Base-by-base conservation (phyloP, 1,284 basidiomycete species). In the Jaminaea rosea region DNA sequence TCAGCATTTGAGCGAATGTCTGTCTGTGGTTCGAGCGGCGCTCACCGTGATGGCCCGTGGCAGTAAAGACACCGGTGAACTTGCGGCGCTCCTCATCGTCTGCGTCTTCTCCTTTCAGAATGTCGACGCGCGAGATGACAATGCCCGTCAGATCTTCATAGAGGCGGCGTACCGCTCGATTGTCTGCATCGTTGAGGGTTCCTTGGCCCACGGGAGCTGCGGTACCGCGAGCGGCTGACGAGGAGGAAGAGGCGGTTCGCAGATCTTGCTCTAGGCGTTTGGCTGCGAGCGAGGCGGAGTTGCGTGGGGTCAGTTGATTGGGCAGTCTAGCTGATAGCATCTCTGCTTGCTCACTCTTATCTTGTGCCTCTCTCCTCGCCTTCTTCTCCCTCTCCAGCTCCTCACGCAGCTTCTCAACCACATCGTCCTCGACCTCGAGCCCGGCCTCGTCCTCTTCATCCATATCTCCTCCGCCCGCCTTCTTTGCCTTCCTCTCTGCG, bases 131-230 rank as follows among this genome's bases (percentile, higher is more conserved):
- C 10, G 55, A 61, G 13, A 73, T 50, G 23, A 66, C 60, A 17
- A 73, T 50, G 4, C 70, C 70, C 8, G 70, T 73, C 8, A 73
- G 54, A 28, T 73, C 70, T 48, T 73, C 70, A 58, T 73, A 73
- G 29, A 73, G 58, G 34, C 62, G 60, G 10, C 69, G 63, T 7
- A 73, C 54, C 1, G 69, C 67, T 34, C 58, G 57, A 26, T 68
- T 62, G 47, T 68, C 65, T 21, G 44, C 50, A 6, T 32, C 29
- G 21, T 31, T 19, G 45, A n/a, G n/a, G n/a, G n/a, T n/a, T n/a
- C n/a, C n/a, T 28, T 26, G 21, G 15, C 44, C 39, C 29, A 26
- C 31, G 17, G 23, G 23, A 34, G 37, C 46, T 45, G 46, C 46
- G 24, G 29, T 24, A 26, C 31, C 11, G 24, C 46, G 11, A 44